A percentile compares a stretch with the other conserved stretches of the same genome.
Conservation (phyloP, 345 rosid genomes). For the Ailanthus altissimus region DNA sequence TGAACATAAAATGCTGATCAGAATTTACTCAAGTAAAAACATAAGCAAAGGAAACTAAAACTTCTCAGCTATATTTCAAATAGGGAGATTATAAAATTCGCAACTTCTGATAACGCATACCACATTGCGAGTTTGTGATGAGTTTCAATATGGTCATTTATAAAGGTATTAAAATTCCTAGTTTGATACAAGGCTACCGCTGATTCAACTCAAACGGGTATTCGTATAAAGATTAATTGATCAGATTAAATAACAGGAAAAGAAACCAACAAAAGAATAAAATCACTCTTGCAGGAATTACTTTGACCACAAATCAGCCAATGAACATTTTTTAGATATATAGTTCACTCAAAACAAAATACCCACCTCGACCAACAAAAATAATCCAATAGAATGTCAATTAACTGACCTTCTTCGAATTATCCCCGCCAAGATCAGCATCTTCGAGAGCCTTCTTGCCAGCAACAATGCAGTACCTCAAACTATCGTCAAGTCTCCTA, state of each 20-base stretch:
- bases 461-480: slow-evolving; percentile 97
- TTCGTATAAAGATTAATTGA: not conserved
- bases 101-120: not conserved
- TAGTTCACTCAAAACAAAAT: not conserved
- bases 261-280: not conserved
- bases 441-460: slow-evolving; percentile 90
- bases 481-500: slow-evolving; percentile 90
- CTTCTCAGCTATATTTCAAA: not conserved
- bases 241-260: not conserved
- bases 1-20: not conserved
- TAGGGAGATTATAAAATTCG: not conserved
- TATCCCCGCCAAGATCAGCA: slow-evolving; percentile 87
- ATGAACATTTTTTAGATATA: not conserved
- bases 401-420: slow-evolving; percentile 53
- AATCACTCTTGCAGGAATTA: not conserved
- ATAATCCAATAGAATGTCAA: not conserved
- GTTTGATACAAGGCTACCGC: not conserved
- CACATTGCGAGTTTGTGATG: not conserved
- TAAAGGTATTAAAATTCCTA: not conserved
- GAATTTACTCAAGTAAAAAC: not conserved
- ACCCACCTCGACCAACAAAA: not conserved
- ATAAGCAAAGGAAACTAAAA: not conserved
- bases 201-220: not conserved
- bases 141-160: not conserved
- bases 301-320: not conserved